Percentiles rank a stretch among this genome's conserved stretches.
phyloP scores from a whole-genome alignment of 179 eudicot species.

The Silene noctiflora region DNA sequence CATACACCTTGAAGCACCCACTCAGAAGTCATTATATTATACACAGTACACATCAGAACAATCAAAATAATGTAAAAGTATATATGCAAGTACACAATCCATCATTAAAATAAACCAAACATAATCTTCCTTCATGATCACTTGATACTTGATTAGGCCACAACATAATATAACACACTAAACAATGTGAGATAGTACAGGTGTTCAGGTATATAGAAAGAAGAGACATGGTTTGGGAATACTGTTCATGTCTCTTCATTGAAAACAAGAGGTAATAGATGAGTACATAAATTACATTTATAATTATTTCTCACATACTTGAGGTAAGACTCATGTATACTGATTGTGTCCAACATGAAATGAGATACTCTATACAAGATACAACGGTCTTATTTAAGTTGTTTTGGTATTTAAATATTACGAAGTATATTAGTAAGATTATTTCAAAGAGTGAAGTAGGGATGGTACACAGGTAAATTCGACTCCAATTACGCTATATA shows the following conservation, averaged over 20 bases:
- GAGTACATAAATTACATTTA: too few relatives aligned
- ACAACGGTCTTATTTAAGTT: too few relatives aligned
- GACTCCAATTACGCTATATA: too few relatives aligned
- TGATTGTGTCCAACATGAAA: too few relatives aligned
- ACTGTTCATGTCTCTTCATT: constrained; percentile 13
- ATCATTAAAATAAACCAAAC: not conserved
- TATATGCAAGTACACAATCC: not conserved
- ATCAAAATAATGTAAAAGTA: not conserved
- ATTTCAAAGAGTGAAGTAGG: too few relatives aligned
- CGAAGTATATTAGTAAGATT: too few relatives aligned
- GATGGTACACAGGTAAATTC: too few relatives aligned
- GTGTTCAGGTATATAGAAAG: constrained; percentile 4
- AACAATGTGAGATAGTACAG: constrained; percentile 1
- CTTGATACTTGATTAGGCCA: not conserved
- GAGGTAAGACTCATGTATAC: too few relatives aligned
- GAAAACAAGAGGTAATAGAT: constrained; percentile 5
- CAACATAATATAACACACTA: constrained; percentile 1
- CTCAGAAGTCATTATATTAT: constrained; percentile 6
- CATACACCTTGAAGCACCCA: constrained; percentile 18
- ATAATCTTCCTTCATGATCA: constrained; percentile 3
- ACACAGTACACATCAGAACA: constrained; percentile 10
- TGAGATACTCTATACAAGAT: too few relatives aligned
- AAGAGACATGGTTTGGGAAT: not conserved
- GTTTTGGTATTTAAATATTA: too few relatives aligned
- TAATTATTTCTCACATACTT: too few relatives aligned